Conservation (phyloP, 2,329 filamentous ascomycete species). For the Hypoxylon sp. region DNA sequence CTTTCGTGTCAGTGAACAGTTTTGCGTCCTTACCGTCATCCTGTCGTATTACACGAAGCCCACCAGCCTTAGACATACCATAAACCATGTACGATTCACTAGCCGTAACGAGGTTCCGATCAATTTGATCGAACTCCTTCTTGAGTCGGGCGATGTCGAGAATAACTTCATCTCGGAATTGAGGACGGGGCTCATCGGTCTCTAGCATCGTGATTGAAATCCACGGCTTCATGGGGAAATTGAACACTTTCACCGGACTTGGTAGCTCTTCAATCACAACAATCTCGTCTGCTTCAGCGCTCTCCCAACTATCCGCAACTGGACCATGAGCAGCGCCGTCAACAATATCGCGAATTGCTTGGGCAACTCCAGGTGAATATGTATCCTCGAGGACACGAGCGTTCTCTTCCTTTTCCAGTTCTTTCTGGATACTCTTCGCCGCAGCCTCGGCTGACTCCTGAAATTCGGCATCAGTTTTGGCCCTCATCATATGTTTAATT, state of each 20-base stretch:
- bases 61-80: conserved; percentile 92
- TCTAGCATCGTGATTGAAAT: conserved; percentile 85
- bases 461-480: conserved; percentile 68
- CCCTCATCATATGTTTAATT: conserved; percentile 64
- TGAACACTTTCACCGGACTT: conserved; percentile 83
- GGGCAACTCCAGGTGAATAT: conserved; percentile 66
- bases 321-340: conserved; percentile 72
- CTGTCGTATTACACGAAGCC: conserved; percentile 93
- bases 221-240: conserved; percentile 97
- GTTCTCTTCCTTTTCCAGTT: conserved; percentile 69
- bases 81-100: conserved; percentile 94
- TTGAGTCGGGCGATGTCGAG: conserved; percentile 95
- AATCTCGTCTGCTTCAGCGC: conserved; percentile 80
- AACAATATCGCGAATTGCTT: conserved; percentile 64
- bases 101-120: conserved; percentile 91
- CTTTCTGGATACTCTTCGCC: conserved; percentile 66
- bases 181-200: conserved; percentile 68
- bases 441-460: conserved; percentile 64
- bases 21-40: conserved; percentile 93
- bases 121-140: conserved; percentile 98
- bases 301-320: conserved; percentile 93
- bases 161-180: conserved; percentile 83
- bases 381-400: conserved; percentile 67
- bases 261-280: conserved; percentile 76
- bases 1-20: conserved; percentile 90